These are phyloP conservation scores for Nyctanthes arbortristis DNA, from an alignment of 257 asterid genomes.

Conservation along the genomic window DNA sequence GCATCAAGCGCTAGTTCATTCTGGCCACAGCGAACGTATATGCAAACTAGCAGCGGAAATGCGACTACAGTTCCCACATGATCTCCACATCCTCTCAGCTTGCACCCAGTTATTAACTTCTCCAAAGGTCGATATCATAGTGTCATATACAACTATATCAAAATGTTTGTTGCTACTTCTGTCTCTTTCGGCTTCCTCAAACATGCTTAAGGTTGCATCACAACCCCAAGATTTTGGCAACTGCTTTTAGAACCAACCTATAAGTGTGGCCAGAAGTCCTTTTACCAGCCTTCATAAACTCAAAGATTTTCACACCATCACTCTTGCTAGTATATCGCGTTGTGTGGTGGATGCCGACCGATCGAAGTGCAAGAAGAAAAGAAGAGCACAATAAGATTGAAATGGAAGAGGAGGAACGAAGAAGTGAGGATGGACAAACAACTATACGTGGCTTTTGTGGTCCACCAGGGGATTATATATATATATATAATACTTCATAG, in stretches of 20 bases:
- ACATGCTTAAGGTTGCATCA: slow-evolving; percentile 59
- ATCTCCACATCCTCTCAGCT: slow-evolving; percentile 63
- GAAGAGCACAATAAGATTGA: too few relatives aligned
- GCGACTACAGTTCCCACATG: slow-evolving; percentile 63
- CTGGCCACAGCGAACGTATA: slow-evolving; percentile 74
- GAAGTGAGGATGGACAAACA: too few relatives aligned
- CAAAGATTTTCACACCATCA: slow-evolving; percentile 64
- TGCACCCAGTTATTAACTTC: slow-evolving; percentile 59
- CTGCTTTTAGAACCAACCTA: slow-evolving; percentile 80
- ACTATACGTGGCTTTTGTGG: too few relatives aligned
- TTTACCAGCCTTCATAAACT: slow-evolving; percentile 52
- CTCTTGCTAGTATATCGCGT: too few relatives aligned
- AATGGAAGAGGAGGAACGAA: too few relatives aligned
- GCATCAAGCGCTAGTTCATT: slow-evolving; percentile 90
- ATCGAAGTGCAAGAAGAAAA: too few relatives aligned
- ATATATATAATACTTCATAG: too few relatives aligned
- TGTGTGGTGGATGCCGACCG: too few relatives aligned
- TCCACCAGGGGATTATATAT: too few relatives aligned
- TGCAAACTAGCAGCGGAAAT: slow-evolving; percentile 69
- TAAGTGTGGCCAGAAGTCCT: slow-evolving; percentile 66
- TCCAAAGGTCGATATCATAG: slow-evolving; percentile 72
- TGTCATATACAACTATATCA: slow-evolving; percentile 74
- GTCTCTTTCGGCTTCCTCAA: slow-evolving; percentile 58
- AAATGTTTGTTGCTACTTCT: slow-evolving; percentile 37
- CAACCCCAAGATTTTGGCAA: slow-evolving; percentile 50